phyloP scores from a whole-genome alignment of 2,329 filamentous ascomycete genomes.

The Ophiostoma ips region DNA sequence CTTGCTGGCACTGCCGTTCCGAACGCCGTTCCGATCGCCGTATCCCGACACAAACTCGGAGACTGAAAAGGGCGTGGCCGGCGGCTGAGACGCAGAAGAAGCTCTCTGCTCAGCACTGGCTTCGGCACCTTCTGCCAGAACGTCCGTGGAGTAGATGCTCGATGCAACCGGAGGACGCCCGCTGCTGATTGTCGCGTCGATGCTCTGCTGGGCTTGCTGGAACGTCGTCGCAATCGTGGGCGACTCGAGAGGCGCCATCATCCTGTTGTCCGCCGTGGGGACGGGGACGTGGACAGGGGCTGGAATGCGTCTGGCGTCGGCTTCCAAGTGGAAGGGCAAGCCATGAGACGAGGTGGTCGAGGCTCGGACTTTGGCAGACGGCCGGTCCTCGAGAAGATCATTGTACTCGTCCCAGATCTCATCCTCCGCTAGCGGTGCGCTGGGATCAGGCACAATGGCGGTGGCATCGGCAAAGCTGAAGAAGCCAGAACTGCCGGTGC shows the following conservation, averaged over 20 bases:
- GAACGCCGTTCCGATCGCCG: constrained; percentile 20
- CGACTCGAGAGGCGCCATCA: constrained; percentile 28
- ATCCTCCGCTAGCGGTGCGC: constrained; percentile 57
- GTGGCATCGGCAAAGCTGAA: constrained; percentile 48
- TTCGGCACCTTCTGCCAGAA: constrained; percentile 37
- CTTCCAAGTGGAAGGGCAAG: constrained; percentile 41
- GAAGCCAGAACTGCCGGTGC: constrained; percentile 49
- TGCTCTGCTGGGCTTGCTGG: constrained; percentile 3
- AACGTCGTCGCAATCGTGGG: constrained; percentile 22
- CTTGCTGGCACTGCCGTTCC: constrained; percentile 4
- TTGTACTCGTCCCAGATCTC: constrained; percentile 94
- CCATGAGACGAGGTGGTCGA: constrained; percentile 44
- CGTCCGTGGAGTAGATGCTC: constrained; percentile 40
- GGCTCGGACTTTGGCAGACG: constrained; percentile 26
- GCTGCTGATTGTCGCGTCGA: constrained; percentile 8
- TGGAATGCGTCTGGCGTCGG: constrained; percentile 12
- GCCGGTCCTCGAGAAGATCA: constrained; percentile 61
- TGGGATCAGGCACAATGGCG: constrained; percentile 48
- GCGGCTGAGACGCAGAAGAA: constrained; percentile 20
- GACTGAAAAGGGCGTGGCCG: constrained; percentile 28
- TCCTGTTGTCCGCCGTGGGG: neutral
- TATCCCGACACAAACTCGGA: constrained; percentile 29
- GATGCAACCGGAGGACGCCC: constrained; percentile 25
- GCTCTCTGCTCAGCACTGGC: constrained; percentile 28
- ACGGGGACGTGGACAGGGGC: neutral